Conservation (phyloP, 2,329 filamentous ascomycete genomes). For the Colletotrichum lentis region DNA sequence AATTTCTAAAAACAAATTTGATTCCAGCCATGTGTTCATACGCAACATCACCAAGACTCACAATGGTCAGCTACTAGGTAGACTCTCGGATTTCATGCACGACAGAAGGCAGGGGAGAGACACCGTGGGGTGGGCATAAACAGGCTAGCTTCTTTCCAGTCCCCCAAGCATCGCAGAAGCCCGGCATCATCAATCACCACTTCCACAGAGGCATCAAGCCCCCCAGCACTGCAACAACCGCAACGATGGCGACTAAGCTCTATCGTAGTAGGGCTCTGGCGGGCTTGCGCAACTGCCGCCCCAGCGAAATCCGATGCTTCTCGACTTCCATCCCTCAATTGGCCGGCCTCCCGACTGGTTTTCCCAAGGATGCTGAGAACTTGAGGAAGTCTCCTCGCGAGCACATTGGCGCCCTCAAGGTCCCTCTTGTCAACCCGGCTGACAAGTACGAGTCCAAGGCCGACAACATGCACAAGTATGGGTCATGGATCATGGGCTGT, state of each 20-base stretch:
- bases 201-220: slow-evolving; percentile 37
- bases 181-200: slow-evolving; percentile 38
- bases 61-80: background rate
- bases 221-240: slow-evolving; percentile 35
- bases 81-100: background rate
- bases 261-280: slow-evolving; percentile 64
- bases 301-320: slow-evolving; percentile 38
- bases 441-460: slow-evolving; percentile 92
- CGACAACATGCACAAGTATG: slow-evolving; percentile 90
- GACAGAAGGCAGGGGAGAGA: background rate
- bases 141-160: slow-evolving; percentile 35
- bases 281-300: slow-evolving; percentile 39
- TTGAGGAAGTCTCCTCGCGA: slow-evolving; percentile 70
- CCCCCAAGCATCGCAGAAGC: slow-evolving; percentile 29
- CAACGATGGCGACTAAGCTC: slow-evolving; percentile 68
- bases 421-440: slow-evolving; percentile 85
- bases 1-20: rapidly evolving
- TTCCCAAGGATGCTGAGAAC: slow-evolving; percentile 69
- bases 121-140: slow-evolving; percentile 17
- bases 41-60: background rate
- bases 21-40: background rate
- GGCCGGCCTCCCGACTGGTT: slow-evolving; percentile 38
- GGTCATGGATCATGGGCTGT: slow-evolving; percentile 95
- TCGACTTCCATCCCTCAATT: slow-evolving; percentile 40
- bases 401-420: slow-evolving; percentile 69